phyloP scores from a whole-genome alignment of 2,329 filamentous ascomycete species.

The Gliomastix tumulicola region DNA sequence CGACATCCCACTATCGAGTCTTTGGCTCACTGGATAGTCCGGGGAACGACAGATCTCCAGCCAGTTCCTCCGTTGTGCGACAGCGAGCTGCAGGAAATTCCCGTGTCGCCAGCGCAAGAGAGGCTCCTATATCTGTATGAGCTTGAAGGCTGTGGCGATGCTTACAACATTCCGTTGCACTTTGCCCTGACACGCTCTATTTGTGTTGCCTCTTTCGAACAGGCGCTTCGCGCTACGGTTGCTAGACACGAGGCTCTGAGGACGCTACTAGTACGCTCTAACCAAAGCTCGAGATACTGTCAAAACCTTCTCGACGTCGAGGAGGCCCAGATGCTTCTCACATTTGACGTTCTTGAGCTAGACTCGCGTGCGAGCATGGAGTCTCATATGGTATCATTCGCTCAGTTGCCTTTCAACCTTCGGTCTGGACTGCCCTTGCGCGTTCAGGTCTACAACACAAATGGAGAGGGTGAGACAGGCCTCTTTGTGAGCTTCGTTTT shows the following conservation, averaged over 20 bases:
- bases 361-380: too few species aligned
- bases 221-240: neutral
- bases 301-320: too few species aligned
- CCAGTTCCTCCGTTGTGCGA: too few species aligned
- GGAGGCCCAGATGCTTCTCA: too few species aligned
- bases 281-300: neutral
- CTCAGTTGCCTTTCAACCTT: too few species aligned
- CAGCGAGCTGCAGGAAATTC: neutral
- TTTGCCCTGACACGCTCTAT: neutral
- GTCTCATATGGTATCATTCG: too few species aligned
- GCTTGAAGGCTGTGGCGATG: neutral
- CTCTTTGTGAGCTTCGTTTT: slow-evolving; percentile 1
- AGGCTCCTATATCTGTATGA: neutral
- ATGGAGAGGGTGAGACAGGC: too few species aligned
- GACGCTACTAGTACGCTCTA: neutral
- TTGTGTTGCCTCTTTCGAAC: neutral
- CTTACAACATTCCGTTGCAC: neutral
- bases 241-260: neutral
- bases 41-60: too few species aligned
- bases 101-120: neutral
- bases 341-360: too few species aligned
- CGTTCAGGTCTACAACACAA: too few species aligned
- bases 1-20: neutral
- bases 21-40: neutral
- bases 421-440: too few species aligned